phyloP scores from a whole-genome alignment of 2,329 filamentous ascomycete genomes.

The Colletotrichum sublineola region DNA sequence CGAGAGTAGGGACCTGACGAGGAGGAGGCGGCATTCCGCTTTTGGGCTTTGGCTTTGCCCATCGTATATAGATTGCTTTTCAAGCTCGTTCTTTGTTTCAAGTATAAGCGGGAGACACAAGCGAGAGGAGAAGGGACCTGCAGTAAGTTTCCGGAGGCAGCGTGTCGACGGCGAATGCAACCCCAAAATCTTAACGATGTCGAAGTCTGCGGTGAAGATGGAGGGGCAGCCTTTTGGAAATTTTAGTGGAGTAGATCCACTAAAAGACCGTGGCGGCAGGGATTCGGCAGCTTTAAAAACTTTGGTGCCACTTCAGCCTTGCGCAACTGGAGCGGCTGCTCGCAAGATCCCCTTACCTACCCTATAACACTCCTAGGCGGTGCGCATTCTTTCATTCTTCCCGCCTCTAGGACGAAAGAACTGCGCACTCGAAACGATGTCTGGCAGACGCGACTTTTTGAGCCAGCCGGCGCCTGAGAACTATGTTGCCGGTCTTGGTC shows the following conservation, averaged over 20 bases:
- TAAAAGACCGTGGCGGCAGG: constrained; percentile 29
- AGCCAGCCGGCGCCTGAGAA: constrained; percentile 88
- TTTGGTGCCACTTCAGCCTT: constrained; percentile 43
- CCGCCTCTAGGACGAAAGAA: constrained; percentile 1
- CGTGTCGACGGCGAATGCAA: constrained; percentile 1
- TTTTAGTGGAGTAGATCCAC: constrained; percentile 40
- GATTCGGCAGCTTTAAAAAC: constrained; percentile 40
- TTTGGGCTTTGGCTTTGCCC: constrained; percentile 66
- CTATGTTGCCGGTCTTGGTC: constrained; percentile 95
- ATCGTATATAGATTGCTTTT: constrained; percentile 51
- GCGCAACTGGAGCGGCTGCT: constrained; percentile 22
- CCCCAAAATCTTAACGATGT: constrained; percentile 28
- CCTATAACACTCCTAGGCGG: neutral
- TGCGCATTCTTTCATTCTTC: constrained; percentile 1
- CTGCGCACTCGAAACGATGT: constrained; percentile 56
- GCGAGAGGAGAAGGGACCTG: neutral
- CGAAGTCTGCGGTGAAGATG: constrained; percentile 42
- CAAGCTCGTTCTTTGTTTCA: neutral
- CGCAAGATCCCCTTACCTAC: constrained; percentile 3
- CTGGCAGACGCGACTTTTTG: constrained; percentile 83
- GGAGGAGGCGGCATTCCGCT: constrained; percentile 63
- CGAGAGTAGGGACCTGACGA: constrained; percentile 43
- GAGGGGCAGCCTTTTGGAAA: constrained; percentile 43
- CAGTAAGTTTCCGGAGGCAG: neutral
- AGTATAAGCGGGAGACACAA: no score